Evolutionary conservation across 495 filamentous ascomycete species (phyloP).

Genomic region (Aspergillus conjunctus): DNA sequence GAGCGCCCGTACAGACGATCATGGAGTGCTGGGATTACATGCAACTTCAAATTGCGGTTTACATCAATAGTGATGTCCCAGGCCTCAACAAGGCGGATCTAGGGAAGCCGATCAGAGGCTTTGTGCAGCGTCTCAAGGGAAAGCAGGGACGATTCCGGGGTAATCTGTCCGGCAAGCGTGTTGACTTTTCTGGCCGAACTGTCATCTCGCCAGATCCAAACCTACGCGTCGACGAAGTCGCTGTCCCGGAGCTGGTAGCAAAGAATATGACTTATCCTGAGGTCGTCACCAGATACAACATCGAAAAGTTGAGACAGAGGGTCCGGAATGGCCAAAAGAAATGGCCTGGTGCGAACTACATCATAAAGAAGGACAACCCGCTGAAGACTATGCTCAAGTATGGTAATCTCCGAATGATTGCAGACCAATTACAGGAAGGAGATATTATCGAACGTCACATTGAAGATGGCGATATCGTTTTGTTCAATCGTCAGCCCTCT

Average conservation of each 20-base stretch:
- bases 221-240: constrained; percentile 89
- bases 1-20: constrained; percentile 79
- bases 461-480: constrained; percentile 92
- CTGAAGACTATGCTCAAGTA: constrained; percentile 76
- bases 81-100: constrained; percentile 75
- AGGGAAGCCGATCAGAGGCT: constrained; percentile 82
- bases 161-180: constrained; percentile 95
- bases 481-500: constrained; percentile 97
- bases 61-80: constrained; percentile 96
- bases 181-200: constrained; percentile 95
- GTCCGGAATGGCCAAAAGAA: constrained; percentile 71
- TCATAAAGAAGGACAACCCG: constrained; percentile 70
- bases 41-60: constrained; percentile 91
- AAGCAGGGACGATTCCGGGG: constrained; percentile 97
- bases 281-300: constrained; percentile 77
- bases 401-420: constrained; percentile 64
- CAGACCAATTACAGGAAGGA: constrained; percentile 72
- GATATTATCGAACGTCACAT: constrained; percentile 94
- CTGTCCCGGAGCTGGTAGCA: constrained; percentile 84
- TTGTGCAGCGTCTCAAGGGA: constrained; percentile 93
- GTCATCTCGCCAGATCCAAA: constrained; percentile 98
- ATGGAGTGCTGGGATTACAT: constrained; percentile 99
- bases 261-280: constrained; percentile 96
- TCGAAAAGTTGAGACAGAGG: constrained; percentile 72
- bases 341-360: constrained; percentile 84